phyloP scores from a whole-genome alignment of 1,284 basidiomycete genomes.

The Coniferiporia sulphurascens region DNA sequence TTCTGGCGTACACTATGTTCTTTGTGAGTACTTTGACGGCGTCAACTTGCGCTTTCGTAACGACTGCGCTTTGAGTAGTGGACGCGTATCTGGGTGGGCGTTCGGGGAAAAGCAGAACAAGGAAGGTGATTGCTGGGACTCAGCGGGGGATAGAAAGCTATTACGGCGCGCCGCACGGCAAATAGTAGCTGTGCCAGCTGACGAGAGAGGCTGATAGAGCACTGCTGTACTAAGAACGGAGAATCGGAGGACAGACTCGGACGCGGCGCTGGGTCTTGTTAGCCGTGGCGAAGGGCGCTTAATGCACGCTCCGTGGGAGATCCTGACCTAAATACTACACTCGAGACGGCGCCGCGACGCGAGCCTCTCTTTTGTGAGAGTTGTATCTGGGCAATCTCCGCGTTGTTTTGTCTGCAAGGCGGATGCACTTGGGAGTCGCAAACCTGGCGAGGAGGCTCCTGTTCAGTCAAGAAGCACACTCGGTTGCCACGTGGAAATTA shows the following conservation, averaged over 20 bases:
- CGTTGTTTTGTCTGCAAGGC: background rate
- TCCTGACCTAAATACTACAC: background rate
- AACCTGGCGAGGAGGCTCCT: too few species aligned
- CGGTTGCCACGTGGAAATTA: too few species aligned
- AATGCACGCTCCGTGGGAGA: background rate
- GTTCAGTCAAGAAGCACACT: too few species aligned
- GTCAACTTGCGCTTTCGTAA: background rate
- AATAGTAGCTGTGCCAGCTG: constrained; percentile 3
- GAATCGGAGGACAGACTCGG: too few species aligned
- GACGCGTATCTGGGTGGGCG: background rate
- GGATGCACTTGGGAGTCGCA: background rate
- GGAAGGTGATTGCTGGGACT: background rate
- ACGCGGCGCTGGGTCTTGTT: too few species aligned
- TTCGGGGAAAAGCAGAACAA: background rate
- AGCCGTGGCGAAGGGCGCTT: background rate
- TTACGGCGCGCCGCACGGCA: background rate
- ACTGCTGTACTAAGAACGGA: too few species aligned
- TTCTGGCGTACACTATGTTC: background rate
- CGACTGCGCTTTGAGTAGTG: background rate
- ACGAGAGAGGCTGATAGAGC: background rate
- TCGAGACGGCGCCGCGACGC: background rate
- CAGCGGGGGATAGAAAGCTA: background rate
- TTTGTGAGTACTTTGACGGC: background rate
- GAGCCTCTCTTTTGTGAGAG: background rate
- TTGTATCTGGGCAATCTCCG: background rate